These are phyloP conservation scores for Cutaneotrichosporon spelunceum DNA, from an alignment of 1,284 basidiomycete genomes.

Conservation along the genomic window DNA sequence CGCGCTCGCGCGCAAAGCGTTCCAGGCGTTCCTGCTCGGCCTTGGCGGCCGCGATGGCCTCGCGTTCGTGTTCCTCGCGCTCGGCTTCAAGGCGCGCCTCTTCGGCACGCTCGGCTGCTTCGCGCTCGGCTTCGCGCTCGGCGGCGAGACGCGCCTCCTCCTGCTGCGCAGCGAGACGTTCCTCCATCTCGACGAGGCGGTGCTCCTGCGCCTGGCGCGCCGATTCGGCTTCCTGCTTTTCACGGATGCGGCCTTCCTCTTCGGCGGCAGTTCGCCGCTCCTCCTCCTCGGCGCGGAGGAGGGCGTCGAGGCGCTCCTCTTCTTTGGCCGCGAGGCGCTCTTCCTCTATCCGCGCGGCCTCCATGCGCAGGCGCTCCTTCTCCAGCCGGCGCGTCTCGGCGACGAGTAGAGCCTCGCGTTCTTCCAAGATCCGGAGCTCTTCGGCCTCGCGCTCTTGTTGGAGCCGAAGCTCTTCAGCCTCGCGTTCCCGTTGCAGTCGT, in stretches of 20 bases:
- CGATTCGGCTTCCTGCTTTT: background rate
- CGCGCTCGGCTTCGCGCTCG: constrained; percentile 9
- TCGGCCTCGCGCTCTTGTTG: background rate
- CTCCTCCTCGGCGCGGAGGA: constrained; percentile 6
- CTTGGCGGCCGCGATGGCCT: background rate
- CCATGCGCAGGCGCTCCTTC: constrained; percentile 6
- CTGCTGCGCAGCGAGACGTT: constrained; percentile 12
- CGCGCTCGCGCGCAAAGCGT: constrained; percentile 11
- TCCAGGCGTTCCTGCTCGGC: constrained; percentile 3
- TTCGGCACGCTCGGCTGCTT: constrained; percentile 9
- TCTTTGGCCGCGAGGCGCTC: constrained; percentile 9
- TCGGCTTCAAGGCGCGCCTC: constrained; percentile 12
- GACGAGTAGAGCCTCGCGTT: background rate
- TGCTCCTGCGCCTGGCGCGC: background rate
- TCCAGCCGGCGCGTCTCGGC: constrained; percentile 1
- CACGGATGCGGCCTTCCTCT: background rate
- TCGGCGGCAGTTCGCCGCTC: background rate
- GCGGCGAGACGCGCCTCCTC: constrained; percentile 10
- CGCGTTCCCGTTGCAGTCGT: too few relatives aligned
- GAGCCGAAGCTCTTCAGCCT: background rate
- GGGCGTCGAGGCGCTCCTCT: constrained; percentile 12
- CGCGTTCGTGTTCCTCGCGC: constrained; percentile 3
- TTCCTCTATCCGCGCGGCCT: constrained; percentile 3
- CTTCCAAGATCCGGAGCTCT: background rate
- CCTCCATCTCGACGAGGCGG: constrained; percentile 1